These are phyloP conservation scores for Albophoma yamanashiensis DNA, from an alignment of 2,329 filamentous ascomycete species.

Conservation along the genomic window DNA sequence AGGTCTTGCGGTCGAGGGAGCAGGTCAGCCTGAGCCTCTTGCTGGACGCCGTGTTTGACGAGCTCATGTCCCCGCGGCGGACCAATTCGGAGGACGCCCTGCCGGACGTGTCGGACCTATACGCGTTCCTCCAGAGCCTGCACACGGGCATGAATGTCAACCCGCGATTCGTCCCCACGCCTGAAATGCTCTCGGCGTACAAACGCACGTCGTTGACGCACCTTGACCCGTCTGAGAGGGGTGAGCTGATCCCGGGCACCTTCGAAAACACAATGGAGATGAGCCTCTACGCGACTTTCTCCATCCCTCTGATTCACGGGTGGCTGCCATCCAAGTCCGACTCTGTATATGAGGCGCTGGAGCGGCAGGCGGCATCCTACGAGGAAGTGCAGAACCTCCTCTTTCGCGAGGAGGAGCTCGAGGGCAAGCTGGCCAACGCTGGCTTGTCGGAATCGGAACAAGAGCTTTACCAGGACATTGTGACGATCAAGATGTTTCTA, in stretches of 20 bases:
- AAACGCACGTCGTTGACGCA: constrained; percentile 43
- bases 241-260: constrained; percentile 48
- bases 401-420: constrained; percentile 81
- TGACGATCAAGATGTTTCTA: constrained; percentile 78
- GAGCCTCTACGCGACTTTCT: constrained; percentile 82
- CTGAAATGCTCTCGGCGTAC: constrained; percentile 33
- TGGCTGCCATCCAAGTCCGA: constrained; percentile 71
- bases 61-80: constrained; percentile 70
- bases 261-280: constrained; percentile 87
- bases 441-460: constrained; percentile 66
- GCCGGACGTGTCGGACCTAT: constrained; percentile 81
- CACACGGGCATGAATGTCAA: constrained; percentile 99
- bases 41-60: constrained; percentile 84
- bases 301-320: constrained; percentile 80
- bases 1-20: constrained; percentile 68
- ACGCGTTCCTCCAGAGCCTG: constrained; percentile 75
- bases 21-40: constrained; percentile 79
- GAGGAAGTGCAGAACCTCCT: constrained; percentile 86
- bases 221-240: constrained; percentile 38
- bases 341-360: constrained; percentile 57
- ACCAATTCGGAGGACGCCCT: constrained; percentile 52
- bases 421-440: constrained; percentile 52
- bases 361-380: constrained; percentile 69
- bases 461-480: constrained; percentile 69
- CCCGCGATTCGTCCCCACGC: constrained; percentile 64